A percentile compares a stretch with the other conserved stretches of the same genome.
These are phyloP conservation scores for Trichoderma atroviride DNA, from an alignment of 2,329 filamentous ascomycete species.

Conservation along the genomic window DNA sequence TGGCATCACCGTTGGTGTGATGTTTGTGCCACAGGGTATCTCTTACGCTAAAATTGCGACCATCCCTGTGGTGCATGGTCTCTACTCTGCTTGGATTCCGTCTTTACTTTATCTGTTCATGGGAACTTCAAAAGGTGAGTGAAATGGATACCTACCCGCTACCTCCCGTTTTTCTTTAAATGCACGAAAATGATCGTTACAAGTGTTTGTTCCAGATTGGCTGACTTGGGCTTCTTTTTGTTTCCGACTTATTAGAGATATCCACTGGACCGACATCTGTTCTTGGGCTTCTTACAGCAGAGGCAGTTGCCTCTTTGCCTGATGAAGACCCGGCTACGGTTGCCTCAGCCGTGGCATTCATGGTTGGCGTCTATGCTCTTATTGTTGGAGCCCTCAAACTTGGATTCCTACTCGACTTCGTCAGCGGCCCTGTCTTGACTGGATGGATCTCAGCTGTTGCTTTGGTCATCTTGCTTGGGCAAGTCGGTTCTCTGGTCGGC, in stretches of 20 bases:
- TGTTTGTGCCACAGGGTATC: constrained; percentile 64
- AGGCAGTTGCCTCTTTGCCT: constrained; percentile 58
- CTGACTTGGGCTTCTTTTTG: background rate
- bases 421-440: constrained; percentile 64
- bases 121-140: constrained; percentile 62
- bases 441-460: constrained; percentile 69
- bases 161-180: background rate
- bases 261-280: constrained; percentile 67
- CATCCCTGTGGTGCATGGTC: constrained; percentile 62
- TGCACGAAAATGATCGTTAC: background rate
- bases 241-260: constrained; percentile 47
- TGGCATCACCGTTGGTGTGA: constrained; percentile 61
- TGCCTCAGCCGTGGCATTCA: constrained; percentile 63
- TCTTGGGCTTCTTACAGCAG: constrained; percentile 63
- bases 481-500: constrained; percentile 63
- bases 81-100: constrained; percentile 63
- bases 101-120: constrained; percentile 60
- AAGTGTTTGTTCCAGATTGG: background rate
- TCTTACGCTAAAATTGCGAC: constrained; percentile 65
- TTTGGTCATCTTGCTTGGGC: constrained; percentile 66
- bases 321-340: constrained; percentile 58
- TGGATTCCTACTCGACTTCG: constrained; percentile 67
- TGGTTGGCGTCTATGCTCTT: constrained; percentile 64
- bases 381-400: constrained; percentile 63
- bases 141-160: background rate